phyloP scores from a whole-genome alignment of 2,329 filamentous ascomycete genomes.

The Colletotrichum lindemuthianum region DNA sequence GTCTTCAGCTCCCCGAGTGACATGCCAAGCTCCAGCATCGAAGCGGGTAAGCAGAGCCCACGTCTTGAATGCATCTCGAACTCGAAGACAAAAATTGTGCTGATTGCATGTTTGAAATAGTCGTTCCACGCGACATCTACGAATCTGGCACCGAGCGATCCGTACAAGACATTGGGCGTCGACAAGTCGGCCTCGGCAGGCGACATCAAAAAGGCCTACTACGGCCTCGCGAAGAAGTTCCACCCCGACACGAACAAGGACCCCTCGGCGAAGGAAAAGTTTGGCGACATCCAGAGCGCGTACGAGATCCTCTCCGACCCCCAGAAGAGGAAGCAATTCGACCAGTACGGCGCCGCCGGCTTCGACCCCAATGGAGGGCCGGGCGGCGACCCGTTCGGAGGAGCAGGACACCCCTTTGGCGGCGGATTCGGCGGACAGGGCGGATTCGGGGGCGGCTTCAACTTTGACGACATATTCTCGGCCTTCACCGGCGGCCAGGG shows the following conservation, averaged over 20 bases:
- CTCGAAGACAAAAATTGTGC: neutral
- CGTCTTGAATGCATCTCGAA: neutral
- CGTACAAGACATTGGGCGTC: constrained; percentile 89
- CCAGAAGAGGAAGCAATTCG: constrained; percentile 91
- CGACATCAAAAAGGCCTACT: constrained; percentile 99
- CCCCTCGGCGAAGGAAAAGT: constrained; percentile 90
- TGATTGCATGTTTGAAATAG: constrained; percentile 42
- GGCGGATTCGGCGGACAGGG: constrained; percentile 67
- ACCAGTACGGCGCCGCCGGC: constrained; percentile 87
- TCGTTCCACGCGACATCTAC: constrained; percentile 70
- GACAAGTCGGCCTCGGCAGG: constrained; percentile 80
- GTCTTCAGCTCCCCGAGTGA: constrained; percentile 41
- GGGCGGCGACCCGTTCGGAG: constrained; percentile 68
- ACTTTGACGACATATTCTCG: constrained; percentile 95
- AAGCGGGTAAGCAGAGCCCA: constrained; percentile 37
- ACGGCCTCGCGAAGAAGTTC: constrained; percentile 95
- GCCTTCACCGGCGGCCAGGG: constrained; percentile 75
- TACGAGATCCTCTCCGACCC: constrained; percentile 95
- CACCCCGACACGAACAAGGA: constrained; percentile 99
- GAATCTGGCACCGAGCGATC: constrained; percentile 72
- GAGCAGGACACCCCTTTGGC: constrained; percentile 72
- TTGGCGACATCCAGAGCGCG: constrained; percentile 89
- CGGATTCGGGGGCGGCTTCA: constrained; percentile 85
- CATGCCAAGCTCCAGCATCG: constrained; percentile 38
- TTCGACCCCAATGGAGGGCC: constrained; percentile 81